Evolutionary conservation across 305 asterid species (phyloP), one percentile per base, ranked within the genome.

Genomic region (Solanum hybrid): DNA sequence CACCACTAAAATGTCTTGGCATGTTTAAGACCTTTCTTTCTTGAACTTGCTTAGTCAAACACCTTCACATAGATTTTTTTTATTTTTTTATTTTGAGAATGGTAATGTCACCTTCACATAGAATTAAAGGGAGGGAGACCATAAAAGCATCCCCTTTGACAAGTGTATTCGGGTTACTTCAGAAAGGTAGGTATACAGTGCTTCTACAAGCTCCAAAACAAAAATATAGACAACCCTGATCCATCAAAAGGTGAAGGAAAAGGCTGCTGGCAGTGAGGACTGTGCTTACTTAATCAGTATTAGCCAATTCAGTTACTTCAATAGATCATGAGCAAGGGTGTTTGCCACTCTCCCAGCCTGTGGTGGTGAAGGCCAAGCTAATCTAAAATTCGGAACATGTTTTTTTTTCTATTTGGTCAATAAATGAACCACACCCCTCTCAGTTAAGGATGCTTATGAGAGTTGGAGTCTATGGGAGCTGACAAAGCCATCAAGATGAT

Each of bases 291-390:
- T 95, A 88, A 87, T 93, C 13, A 98, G 95, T 61, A 96, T 94
- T 7, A 93, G 97, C 3, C 97, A 95, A 93, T 94, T 91, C 73
- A 96, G 98, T 7, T 95, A 95, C 91, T 95, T 95, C 80, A 95
- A 79, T n/a, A 95, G 96, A 97, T 96, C 6, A 87, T 95, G 89
- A 96, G 97, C 1, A 94, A 94, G 87, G 96, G 98, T 4, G 89
- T 93, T 91, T 94, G 86, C 96, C 95, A 7, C 90, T 85, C 1
- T 92, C 86, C 10, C 91, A 94, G 91, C 96, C 99, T 1, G 92
- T 95, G 7, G 95, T 95, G 93, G n/a, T 96, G 87, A 95, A 95
- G 93, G 97, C 97, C 10, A 95, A 96, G 92, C 93, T 95, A 33
- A 89, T 96, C 17, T 94, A 95, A 24, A 70, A 70, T 70, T 70